Evolutionary conservation across 2,329 filamentous ascomycete genomes (phyloP).

Genomic region (Penicillium sp.): DNA sequence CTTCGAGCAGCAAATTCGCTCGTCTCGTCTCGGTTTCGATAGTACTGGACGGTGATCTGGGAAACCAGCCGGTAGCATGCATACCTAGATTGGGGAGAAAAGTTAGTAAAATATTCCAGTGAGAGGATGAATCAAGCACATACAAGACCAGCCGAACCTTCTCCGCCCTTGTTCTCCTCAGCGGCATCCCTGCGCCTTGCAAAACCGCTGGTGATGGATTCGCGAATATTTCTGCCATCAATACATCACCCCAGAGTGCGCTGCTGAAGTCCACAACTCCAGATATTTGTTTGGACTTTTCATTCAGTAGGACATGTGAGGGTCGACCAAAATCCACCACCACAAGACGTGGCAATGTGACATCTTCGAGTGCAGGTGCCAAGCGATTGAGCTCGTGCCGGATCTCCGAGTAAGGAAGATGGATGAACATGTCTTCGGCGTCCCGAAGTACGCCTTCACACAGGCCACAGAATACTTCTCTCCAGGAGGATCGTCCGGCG

Average conservation of each 20-base stretch:
- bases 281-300: constrained; percentile 45
- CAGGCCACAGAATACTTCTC: constrained; percentile 50
- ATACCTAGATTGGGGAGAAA: constrained; percentile 28
- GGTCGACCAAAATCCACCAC: constrained; percentile 49
- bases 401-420: constrained; percentile 54
- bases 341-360: constrained; percentile 52
- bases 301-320: constrained; percentile 52
- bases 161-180: constrained; percentile 24
- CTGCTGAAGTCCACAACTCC: constrained; percentile 53
- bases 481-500: constrained; percentile 51
- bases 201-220: constrained; percentile 34
- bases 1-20: constrained; percentile 39
- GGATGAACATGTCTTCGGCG: constrained; percentile 57
- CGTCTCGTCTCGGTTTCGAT: constrained; percentile 35
- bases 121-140: constrained; percentile 10
- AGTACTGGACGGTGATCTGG: constrained; percentile 39
- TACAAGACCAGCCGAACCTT: constrained; percentile 37
- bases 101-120: neutral
- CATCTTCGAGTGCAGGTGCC: constrained; percentile 47
- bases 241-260: constrained; percentile 55
- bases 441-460: constrained; percentile 55
- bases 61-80: constrained; percentile 39
- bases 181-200: constrained; percentile 34
- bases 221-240: constrained; percentile 52
- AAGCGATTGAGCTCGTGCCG: constrained; percentile 49